Percentiles rank a stretch among this genome's conserved stretches.
Conservation (phyloP, 306 rosid genomes). For the Cucurbita moschata region DNA sequence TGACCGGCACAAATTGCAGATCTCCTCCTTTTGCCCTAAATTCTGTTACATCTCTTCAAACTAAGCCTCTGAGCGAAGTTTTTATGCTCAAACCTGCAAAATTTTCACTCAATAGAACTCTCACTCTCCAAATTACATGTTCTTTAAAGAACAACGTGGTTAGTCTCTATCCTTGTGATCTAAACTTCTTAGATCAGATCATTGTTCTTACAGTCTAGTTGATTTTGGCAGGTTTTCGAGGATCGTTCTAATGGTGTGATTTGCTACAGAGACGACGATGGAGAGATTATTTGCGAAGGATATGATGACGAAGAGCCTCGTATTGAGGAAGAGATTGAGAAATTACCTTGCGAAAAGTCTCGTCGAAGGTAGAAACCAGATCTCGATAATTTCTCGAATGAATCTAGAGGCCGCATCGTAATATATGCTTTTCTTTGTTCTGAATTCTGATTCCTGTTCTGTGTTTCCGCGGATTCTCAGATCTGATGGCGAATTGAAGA, state of each 20-base stretch:
- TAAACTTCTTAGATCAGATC: not conserved
- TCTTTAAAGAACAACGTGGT: conserved; percentile 62
- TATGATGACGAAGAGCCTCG: conserved; percentile 86
- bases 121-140: conserved; percentile 34
- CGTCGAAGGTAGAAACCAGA: conserved; percentile 28
- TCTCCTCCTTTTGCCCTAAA: conserved; percentile 27
- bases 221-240: conserved; percentile 54
- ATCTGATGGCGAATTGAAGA: conserved; percentile 42
- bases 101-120: conserved; percentile 29
- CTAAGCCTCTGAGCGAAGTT: conserved; percentile 25
- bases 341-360: conserved; percentile 8
- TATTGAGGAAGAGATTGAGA: conserved; percentile 34
- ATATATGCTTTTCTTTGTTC: not conserved
- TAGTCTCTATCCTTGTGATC: not conserved
- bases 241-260: conserved; percentile 59
- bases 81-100: conserved; percentile 28
- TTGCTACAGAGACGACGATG: conserved; percentile 68
- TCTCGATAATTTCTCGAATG: not conserved
- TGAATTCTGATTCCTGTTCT: not conserved
- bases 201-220: not conserved
- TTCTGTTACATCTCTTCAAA: conserved; percentile 17
- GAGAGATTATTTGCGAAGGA: conserved; percentile 86
- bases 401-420: not conserved
- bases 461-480: not conserved
- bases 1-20: not conserved